Evolutionary conservation across 2,329 filamentous ascomycete species (phyloP).

Genomic region (Capronia americana): DNA sequence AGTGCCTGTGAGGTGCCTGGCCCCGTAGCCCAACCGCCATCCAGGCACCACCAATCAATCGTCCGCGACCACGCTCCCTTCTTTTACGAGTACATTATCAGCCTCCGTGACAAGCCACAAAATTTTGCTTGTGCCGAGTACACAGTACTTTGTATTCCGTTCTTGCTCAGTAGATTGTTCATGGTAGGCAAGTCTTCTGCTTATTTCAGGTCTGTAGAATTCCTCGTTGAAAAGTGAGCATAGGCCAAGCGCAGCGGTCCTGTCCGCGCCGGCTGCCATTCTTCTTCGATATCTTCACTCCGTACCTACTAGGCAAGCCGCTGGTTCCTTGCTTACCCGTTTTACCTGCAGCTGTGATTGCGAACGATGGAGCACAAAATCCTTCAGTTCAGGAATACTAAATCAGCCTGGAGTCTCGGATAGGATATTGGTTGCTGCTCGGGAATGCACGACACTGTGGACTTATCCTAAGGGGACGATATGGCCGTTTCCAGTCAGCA

Average conservation of each 20-base stretch:
- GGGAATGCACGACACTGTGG: constrained; percentile 61
- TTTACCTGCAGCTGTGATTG: constrained; percentile 15
- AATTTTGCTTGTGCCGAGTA: no score
- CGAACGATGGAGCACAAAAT: constrained; percentile 13
- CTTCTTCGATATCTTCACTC: constrained; percentile 13
- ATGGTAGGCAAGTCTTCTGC: constrained; percentile 11
- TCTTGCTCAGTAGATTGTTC: no score
- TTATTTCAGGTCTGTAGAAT: not conserved
- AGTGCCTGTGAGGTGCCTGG: not conserved
- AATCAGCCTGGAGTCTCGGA: constrained; percentile 50
- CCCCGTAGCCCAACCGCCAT: no score
- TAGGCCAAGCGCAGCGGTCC: not conserved
- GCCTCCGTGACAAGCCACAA: no score
- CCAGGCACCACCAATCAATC: not conserved
- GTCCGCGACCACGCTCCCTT: not conserved
- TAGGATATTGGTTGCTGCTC: constrained; percentile 48
- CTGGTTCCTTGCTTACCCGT: no score
- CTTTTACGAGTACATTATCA: no score
- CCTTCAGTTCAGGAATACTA: constrained; percentile 48
- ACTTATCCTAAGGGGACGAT: constrained; percentile 55
- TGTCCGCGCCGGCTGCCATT: constrained; percentile 9
- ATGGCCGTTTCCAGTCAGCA: constrained; percentile 58
- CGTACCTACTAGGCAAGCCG: no score
- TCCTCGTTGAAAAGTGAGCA: not conserved
- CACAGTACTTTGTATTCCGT: no score